These are phyloP conservation scores for Raddia distichophylla DNA, from an alignment of 176 grass and related monocot genomes.

Conservation along the genomic window DNA sequence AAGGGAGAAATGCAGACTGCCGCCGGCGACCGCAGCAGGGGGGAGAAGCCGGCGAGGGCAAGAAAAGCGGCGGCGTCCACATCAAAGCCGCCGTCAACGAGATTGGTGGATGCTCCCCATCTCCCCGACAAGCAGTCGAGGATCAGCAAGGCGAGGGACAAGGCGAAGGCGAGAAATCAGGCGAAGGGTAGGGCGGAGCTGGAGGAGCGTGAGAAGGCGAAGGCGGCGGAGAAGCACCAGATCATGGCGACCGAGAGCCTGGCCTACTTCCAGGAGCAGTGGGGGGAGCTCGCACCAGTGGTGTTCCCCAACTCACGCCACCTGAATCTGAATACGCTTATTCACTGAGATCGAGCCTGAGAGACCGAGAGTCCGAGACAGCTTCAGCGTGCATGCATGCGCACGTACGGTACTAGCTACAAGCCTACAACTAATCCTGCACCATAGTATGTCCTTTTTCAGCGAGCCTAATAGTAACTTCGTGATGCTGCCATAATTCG, in stretches of 20 bases:
- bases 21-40: too few relatives aligned
- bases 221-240: conserved; percentile 54
- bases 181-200: too few relatives aligned
- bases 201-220: too few relatives aligned
- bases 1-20: too few relatives aligned
- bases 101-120: conserved; percentile 39
- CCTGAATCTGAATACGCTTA: background rate
- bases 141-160: conserved; percentile 69
- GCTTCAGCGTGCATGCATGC: background rate
- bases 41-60: background rate
- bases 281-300: conserved; percentile 57
- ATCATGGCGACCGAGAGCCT: conserved; percentile 46
- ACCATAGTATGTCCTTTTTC: background rate
- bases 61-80: conserved; percentile 39
- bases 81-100: conserved; percentile 50
- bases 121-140: conserved; percentile 68
- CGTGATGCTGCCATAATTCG: conserved; percentile 18
- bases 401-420: conserved; percentile 39
- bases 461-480: conserved; percentile 37
- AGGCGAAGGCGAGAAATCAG: conserved; percentile 47
- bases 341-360: conserved; percentile 15
- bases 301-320: conserved; percentile 48
- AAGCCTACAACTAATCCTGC: conserved; percentile 22
- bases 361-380: background rate
- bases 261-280: conserved; percentile 52